phyloP scores from a whole-genome alignment of 2,329 filamentous ascomycete species.

The Thermoascus crustaceus region DNA sequence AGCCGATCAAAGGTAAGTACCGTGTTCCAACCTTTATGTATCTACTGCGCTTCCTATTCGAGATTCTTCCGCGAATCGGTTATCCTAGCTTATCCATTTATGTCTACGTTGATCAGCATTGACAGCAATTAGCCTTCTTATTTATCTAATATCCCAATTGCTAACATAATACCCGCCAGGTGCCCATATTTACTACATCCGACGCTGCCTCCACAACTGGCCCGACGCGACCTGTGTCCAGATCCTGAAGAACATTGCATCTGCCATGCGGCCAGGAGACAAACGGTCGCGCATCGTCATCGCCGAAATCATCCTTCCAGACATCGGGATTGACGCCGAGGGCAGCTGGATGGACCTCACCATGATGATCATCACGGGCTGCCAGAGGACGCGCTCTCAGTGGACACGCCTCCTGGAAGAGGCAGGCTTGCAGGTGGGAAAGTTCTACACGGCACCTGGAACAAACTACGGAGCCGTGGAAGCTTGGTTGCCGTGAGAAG shows the following conservation, averaged over 20 bases:
- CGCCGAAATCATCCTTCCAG: conserved; percentile 16
- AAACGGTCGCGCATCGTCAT: conserved; percentile 13
- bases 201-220: conserved; percentile 11
- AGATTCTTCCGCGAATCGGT: too few species aligned
- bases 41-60: too few species aligned
- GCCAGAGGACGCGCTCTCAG: conserved; percentile 14
- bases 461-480: not conserved
- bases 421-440: conserved; percentile 10
- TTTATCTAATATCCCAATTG: too few species aligned
- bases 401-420: conserved; percentile 13
- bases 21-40: not conserved
- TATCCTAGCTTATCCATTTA: too few species aligned
- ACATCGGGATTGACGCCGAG: conserved; percentile 9
- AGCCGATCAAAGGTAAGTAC: conserved; percentile 9
- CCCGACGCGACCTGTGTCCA: conserved; percentile 8
- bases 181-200: conserved; percentile 16
- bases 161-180: not conserved
- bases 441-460: not conserved
- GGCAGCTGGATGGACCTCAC: conserved; percentile 13
- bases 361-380: conserved; percentile 15
- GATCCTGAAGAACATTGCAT: conserved; percentile 12
- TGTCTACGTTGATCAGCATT: too few species aligned
- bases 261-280: conserved; percentile 14
- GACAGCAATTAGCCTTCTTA: too few species aligned
- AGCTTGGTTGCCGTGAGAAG: not conserved